Conservation (phyloP, 192 early-diverging fungal genomes). For the Coemansia asiatica region DNA sequence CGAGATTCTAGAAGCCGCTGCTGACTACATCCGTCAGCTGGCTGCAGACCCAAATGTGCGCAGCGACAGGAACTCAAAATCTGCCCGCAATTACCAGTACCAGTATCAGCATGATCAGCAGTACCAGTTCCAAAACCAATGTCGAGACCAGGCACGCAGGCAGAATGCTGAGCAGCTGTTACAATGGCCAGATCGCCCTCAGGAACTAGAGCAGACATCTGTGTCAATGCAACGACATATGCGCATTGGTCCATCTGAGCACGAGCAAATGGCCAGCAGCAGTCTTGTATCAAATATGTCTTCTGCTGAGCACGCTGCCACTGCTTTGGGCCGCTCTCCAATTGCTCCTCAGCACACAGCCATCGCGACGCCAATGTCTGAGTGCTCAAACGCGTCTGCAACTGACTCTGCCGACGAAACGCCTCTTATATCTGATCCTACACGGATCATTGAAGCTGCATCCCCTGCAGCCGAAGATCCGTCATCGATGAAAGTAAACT, state of each 20-base stretch:
- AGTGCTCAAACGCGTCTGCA: slow-evolving; percentile 18
- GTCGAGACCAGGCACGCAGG: neutral
- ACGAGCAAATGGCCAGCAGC: no score
- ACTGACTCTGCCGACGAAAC: slow-evolving; percentile 37
- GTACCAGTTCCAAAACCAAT: neutral
- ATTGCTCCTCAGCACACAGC: slow-evolving; percentile 9
- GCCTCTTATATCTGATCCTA: slow-evolving; percentile 9
- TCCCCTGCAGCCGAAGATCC: slow-evolving; percentile 23
- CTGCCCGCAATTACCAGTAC: neutral
- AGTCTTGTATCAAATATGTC: neutral
- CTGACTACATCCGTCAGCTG: slow-evolving; percentile 48
- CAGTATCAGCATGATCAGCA: slow-evolving; percentile 5
- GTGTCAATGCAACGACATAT: neutral
- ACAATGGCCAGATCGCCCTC: no score
- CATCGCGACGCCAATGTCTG: slow-evolving; percentile 29
- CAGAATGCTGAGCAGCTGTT: neutral
- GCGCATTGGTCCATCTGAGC: no score
- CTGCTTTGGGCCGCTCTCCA: neutral
- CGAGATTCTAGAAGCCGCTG: slow-evolving; percentile 52
- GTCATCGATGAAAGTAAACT: slow-evolving; percentile 47
- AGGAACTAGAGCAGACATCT: neutral
- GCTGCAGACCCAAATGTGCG: slow-evolving; percentile 3
- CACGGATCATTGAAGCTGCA: neutral
- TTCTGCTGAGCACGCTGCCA: neutral
- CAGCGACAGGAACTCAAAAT: neutral